These are phyloP conservation scores for Paraurostyla sp. DNA, from an alignment of 73 alveolate genomes.

Conservation along the genomic window DNA sequence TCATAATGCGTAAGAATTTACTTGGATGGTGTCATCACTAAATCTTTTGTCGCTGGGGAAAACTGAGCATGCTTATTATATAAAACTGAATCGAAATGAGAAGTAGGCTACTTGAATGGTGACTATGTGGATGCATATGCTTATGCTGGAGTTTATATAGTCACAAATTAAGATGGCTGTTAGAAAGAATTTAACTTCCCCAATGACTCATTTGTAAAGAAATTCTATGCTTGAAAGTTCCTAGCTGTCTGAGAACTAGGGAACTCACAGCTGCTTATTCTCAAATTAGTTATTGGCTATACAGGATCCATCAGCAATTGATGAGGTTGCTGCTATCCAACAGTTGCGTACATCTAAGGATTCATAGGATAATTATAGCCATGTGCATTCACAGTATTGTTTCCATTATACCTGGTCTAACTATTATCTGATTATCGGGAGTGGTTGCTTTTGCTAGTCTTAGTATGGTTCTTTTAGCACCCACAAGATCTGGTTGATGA, in stretches of 20 bases:
- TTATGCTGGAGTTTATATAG: not conserved
- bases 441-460: not conserved
- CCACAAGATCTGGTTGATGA: not conserved
- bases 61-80: not conserved
- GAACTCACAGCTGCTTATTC: slow-evolving; percentile 13
- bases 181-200: not conserved
- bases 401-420: not conserved
- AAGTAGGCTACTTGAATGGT: slow-evolving; percentile 4
- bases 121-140: not conserved
- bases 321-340: not conserved
- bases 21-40: slow-evolving; percentile 8
- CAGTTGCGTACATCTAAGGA: too few relatives aligned
- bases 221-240: not conserved
- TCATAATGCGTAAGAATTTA: slow-evolving; percentile 1
- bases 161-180: not conserved
- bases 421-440: slow-evolving; percentile 10
- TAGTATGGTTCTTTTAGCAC: not conserved
- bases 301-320: not conserved
- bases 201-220: not conserved
- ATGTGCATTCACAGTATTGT: not conserved
- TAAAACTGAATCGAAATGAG: not conserved
- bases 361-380: not conserved
- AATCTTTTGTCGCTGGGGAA: not conserved
- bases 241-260: slow-evolving; percentile 13
- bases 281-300: not conserved